Evolutionary conservation across 345 rosid species (phyloP).

Genomic region (Raphanus raphanistrum): DNA sequence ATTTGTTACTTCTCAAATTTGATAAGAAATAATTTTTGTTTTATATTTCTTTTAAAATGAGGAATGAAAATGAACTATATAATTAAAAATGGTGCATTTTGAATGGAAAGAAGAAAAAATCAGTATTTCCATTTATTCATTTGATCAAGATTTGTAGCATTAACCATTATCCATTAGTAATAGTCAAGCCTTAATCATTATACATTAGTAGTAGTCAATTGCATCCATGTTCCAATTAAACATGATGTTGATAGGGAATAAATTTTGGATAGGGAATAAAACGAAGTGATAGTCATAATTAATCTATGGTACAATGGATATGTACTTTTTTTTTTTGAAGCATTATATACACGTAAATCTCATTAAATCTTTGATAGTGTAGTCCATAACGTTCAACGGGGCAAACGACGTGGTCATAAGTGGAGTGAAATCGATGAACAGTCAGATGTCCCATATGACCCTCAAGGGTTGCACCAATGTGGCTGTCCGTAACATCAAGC

Average conservation of each 20-base stretch:
- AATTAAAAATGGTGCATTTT: too few species aligned
- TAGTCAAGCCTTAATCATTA: not conserved
- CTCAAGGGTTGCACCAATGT: conserved; percentile 46
- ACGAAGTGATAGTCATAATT: not conserved
- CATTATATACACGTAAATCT: not conserved
- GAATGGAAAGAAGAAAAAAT: too few species aligned
- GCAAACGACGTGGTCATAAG: conserved; percentile 43
- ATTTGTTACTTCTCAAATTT: not conserved
- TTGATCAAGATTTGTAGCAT: too few species aligned
- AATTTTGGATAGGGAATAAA: not conserved
- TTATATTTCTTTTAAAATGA: too few species aligned
- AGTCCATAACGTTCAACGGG: conserved; percentile 42
- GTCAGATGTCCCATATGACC: conserved; percentile 48
- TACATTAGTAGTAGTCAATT: not conserved
- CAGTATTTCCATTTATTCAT: too few species aligned
- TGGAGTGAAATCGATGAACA: conserved; percentile 54
- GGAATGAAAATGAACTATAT: too few species aligned
- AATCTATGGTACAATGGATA: not conserved
- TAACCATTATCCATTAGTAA: too few species aligned
- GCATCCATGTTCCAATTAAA: not conserved
- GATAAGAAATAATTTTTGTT: not conserved
- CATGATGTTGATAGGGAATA: not conserved
- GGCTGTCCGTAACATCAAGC: conserved; percentile 35
- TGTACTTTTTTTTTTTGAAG: not conserved
- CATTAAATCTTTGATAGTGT: conserved; percentile 18